phyloP scores from a whole-genome alignment of 139 green algal species.

The Chlorella sorokiniana region DNA sequence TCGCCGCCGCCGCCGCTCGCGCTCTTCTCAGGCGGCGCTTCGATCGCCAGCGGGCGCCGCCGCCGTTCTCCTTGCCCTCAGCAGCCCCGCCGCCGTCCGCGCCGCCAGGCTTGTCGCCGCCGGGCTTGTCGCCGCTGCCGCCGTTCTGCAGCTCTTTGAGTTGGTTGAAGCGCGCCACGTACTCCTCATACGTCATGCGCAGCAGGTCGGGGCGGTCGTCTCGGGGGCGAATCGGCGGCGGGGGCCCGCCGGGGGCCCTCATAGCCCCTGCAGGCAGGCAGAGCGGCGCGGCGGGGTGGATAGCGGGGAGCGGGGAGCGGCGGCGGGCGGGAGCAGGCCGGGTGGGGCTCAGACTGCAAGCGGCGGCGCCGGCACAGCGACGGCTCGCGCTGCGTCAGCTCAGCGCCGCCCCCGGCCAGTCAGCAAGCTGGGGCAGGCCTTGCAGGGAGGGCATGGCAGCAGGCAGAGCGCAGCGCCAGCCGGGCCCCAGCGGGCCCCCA shows the following conservation, averaged over 20 bases:
- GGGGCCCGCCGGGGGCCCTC: not conserved
- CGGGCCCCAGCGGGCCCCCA: not conserved
- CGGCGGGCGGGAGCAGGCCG: too few species aligned
- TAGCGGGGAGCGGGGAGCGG: too few species aligned
- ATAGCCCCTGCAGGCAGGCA: not conserved
- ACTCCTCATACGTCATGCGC: constrained; percentile 65
- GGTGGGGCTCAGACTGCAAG: too few species aligned
- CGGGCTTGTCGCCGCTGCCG: not conserved
- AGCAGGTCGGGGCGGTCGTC: constrained; percentile 34
- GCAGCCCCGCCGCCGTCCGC: too few species aligned
- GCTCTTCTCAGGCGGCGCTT: not conserved
- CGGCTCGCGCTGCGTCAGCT: too few species aligned
- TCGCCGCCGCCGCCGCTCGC: not conserved
- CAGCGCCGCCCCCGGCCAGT: too few species aligned
- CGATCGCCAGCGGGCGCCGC: not conserved
- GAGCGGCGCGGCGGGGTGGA: not conserved
- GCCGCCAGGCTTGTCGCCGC: not conserved
- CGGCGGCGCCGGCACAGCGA: too few species aligned
- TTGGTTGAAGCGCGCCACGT: constrained; percentile 48
- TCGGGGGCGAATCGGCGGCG: not conserved
- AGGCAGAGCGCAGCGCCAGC: too few species aligned
- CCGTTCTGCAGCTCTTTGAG: constrained; percentile 29
- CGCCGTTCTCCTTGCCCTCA: not conserved
- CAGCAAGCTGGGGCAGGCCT: too few species aligned
- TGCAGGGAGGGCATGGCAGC: too few species aligned